Base-by-base conservation (phyloP, 495 filamentous ascomycete species). In the Aspergillus leporis region DNA sequence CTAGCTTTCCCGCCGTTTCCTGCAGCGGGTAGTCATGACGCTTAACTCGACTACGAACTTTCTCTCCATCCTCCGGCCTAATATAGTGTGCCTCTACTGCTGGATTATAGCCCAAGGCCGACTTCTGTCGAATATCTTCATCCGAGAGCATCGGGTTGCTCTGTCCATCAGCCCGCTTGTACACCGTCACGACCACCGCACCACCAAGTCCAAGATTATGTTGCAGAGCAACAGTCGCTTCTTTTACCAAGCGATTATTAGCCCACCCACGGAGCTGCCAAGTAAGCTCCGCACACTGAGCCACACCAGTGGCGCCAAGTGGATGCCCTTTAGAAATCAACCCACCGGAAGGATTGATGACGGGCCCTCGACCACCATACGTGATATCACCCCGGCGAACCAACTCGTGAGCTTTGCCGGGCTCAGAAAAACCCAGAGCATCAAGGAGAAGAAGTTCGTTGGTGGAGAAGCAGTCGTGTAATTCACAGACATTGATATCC, bases 221-320 rank as follows among this genome's bases (percentile, higher is more conserved):
- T 76, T 95, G 91, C 70, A 96, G 71, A 22, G 89, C 87, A 32
- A 78, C 84, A 54, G 25, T 38, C 18, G 90, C 89, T 18, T 82
- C 80, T 16, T 81, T 74, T 3, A 91, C 83, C 5, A 83, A 74
- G 32, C 93, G 79, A 73, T 97, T 96, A 62, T 91, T 94, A 5
- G 92, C 93, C 93, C 93, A 96, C 1, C 93, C 93, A 38, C 93
- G 78, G 64, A 97, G 75, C 59, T 97, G 93, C 93, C 93, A 97
- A 19, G 93, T 89, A 40, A 97, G 70, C 76, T 97, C 93, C 4
- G 93, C 91, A 65, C 91, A 96, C 75, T 97, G 93, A 13, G 93
- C 93, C 48, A 97, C 75, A 25, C 93, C 93, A 1, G 88, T 92
- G 0, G 93, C 93, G 5, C 93, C 93, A 5, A 97, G 83, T 0